Base-by-base conservation (phyloP, 2,329 filamentous ascomycete genomes). In the Penicillium decumbens region DNA sequence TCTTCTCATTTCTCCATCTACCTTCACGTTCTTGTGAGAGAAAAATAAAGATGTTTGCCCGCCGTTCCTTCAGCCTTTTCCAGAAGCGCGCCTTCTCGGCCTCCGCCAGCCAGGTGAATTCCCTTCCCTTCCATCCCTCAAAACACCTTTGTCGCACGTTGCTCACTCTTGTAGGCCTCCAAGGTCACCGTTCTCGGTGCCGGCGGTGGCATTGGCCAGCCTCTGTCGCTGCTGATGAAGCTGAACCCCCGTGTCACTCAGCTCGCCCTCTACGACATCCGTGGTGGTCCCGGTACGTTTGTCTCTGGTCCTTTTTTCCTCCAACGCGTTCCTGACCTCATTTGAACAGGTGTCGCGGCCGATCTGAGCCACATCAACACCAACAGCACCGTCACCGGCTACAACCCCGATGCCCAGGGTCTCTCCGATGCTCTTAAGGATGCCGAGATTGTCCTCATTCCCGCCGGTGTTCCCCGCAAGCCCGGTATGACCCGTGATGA, bases 301-400 rank as follows among this genome's bases (percentile, higher is more conserved):
- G 10, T 47, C 23, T 15, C 12, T 25, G 12, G 20, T n/a, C 12
- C 38, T 40, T 13, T 7, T 7, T 39, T 6, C 37, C n/a, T 13
- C 23, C 12, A 24, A 33, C 8, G 7, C 9, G 30, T 32, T 35
- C 27, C 40, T 39, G 41, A 48, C 33, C 10, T 8, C 18, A 50
- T 43, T 42, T 41, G 41, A 52, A 30, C 40, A 93, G 92, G 92
- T 86, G 93, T 98, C 75, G 93, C 92, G 66, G 93, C 93, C 73
- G 93, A 98, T 77, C 84, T 98, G 76, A 88, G 88, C 70, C 93
- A 98, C 82, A 90, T 98, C 84, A 97, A 97, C 86, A 96, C 92
- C 77, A 95, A 95, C 85, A 92, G 88, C 80, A 85, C 76, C 65
- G 92, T 97, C 75, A 91, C 81, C 68, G 93, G 93, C 72, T 95